Base-by-base conservation (phyloP, 1,139 yeast genomes). In the Hemisphaericaspora subhashii region DNA sequence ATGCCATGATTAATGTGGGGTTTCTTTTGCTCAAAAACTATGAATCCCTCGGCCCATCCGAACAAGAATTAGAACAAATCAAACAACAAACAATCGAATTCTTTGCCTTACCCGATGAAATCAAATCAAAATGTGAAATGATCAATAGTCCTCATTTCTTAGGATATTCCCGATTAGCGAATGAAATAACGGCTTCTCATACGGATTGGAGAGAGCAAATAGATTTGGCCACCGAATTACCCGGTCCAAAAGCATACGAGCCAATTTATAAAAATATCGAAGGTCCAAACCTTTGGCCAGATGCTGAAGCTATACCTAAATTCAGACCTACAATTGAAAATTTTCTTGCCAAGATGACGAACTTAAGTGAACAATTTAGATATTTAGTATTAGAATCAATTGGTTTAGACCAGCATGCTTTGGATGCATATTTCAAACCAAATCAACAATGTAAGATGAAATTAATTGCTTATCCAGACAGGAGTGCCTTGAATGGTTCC, bases 141-240 rank as follows among this genome's bases (percentile, higher is more conserved):
- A 68, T 74, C 33, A 63, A 79, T 42, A 77, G 79, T 31, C 82
- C 80, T 11, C 87, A 83, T 51, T 81, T 83, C 54, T 66, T 82
- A 38, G 89, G 89, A 1, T 83, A 83, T 55, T 78, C 83, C 30
- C 67, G 75, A 13, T 61, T 83, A 12, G 87, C 86, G 4, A 81
- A 82, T 46, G 88, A 83, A 53, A 74, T 78, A 41, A 83, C 89
- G 0, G 80, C 83, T 5, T 62, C 65, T 32, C 68, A 68, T 27
- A 71, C 78, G 7, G 88, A 82, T 50, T 72, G 83, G 76, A 64
- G 88, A 45, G 87, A 81, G 51, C 87, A 81, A 59, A 78, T 78
- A 44, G 88, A 82, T 52, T 65, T 82, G 45, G 87, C 81, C 3
- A 79, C 84, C 1, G 84, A 80, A 40, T 60, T 77, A 17, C 76